phyloP scores from a whole-genome alignment of 495 filamentous ascomycete genomes.

The Neurospora pannonica region DNA sequence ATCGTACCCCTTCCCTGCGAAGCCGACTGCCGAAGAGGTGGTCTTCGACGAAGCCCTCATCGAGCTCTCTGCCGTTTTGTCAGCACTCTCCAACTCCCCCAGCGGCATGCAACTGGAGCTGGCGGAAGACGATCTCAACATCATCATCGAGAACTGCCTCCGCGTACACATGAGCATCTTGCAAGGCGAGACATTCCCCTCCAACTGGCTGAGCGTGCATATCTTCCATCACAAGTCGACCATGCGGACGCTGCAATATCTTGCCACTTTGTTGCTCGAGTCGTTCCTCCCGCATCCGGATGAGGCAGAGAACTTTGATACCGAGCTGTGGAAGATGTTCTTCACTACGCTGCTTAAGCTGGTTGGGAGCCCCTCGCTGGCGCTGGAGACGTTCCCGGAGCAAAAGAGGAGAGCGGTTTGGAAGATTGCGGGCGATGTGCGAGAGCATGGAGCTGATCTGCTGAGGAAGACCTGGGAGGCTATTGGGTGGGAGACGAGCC shows the following conservation, averaged over 20 bases:
- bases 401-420: slow-evolving; percentile 93
- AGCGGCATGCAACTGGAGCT: slow-evolving; percentile 58
- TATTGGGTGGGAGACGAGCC: slow-evolving; percentile 88
- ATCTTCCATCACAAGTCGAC: slow-evolving; percentile 92
- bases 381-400: slow-evolving; percentile 93
- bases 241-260: slow-evolving; percentile 76
- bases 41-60: slow-evolving; percentile 83
- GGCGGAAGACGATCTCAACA: slow-evolving; percentile 64
- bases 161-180: slow-evolving; percentile 85
- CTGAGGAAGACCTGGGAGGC: slow-evolving; percentile 84
- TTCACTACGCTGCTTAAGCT: slow-evolving; percentile 84
- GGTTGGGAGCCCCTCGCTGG: slow-evolving; percentile 76
- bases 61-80: slow-evolving; percentile 80
- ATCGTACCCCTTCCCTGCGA: slow-evolving; percentile 79
- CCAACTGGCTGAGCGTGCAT: slow-evolving; percentile 82
- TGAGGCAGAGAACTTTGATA: slow-evolving; percentile 87
- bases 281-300: slow-evolving; percentile 78
- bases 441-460: slow-evolving; percentile 81
- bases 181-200: slow-evolving; percentile 81
- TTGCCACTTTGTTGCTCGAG: slow-evolving; percentile 66
- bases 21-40: slow-evolving; percentile 48
- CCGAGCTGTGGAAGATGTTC: slow-evolving; percentile 86
- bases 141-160: slow-evolving; percentile 62
- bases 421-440: slow-evolving; percentile 97
- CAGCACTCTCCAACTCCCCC: slow-evolving; percentile 64